Percentiles rank a stretch among this genome's conserved stretches.
phyloP scores from a whole-genome alignment of 1,139 yeast genomes.

The Hemisphaericaspora xylanilytica region DNA sequence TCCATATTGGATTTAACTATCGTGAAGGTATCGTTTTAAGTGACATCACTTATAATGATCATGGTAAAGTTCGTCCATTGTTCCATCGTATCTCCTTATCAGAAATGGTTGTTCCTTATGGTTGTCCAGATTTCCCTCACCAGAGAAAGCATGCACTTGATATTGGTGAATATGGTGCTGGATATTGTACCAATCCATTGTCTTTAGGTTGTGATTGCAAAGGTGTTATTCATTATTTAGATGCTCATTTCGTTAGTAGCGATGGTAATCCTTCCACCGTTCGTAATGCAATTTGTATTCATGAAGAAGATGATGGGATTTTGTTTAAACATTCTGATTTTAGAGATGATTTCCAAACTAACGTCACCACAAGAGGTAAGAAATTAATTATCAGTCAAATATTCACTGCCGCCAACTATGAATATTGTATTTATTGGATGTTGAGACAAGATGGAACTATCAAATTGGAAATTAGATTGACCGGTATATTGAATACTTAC shows the following conservation, averaged over 20 bases:
- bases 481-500: conserved; percentile 77
- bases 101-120: conserved; percentile 86
- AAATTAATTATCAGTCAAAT: conserved; percentile 73
- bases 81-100: conserved; percentile 77
- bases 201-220: conserved; percentile 81
- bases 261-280: conserved; percentile 67
- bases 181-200: conserved; percentile 77
- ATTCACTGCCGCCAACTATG: conserved; percentile 84
- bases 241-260: conserved; percentile 67
- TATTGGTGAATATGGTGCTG: conserved; percentile 86
- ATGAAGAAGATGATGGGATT: conserved; percentile 81
- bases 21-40: conserved; percentile 81
- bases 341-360: conserved; percentile 75
- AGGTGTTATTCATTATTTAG: conserved; percentile 79
- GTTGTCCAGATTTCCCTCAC: conserved; percentile 75
- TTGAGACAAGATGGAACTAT: conserved; percentile 83
- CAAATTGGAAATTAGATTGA: conserved; percentile 71
- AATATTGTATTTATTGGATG: conserved; percentile 79
- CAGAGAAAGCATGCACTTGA: conserved; percentile 85
- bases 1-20: conserved; percentile 81
- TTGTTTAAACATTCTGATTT: conserved; percentile 80
- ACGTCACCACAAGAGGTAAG: conserved; percentile 72
- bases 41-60: conserved; percentile 71
- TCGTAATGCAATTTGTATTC: conserved; percentile 77
- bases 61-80: conserved; percentile 65